Percentiles rank a stretch among this genome's conserved stretches.
These are phyloP conservation scores for Blechomonas ayalai DNA, from an alignment of 208 protist species.

Conservation along the genomic window DNA sequence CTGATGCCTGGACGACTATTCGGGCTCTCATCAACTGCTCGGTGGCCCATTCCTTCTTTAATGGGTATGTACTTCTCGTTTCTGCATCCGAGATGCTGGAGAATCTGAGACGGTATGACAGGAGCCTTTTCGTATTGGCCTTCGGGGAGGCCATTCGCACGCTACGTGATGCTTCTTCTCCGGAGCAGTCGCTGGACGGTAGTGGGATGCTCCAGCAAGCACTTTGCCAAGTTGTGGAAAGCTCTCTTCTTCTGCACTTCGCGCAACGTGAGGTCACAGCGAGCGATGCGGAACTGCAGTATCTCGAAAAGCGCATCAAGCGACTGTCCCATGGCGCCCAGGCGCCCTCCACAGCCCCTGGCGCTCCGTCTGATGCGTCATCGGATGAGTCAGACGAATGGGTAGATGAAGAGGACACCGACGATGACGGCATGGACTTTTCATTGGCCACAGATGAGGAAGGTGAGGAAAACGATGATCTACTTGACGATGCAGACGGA, in stretches of 20 bases:
- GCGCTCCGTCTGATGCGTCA: no score
- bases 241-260: conserved; percentile 30
- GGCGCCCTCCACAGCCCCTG: no score
- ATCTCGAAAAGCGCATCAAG: conserved; percentile 4
- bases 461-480: neutral
- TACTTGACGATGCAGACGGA: neutral
- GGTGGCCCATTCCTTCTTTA: conserved; percentile 27
- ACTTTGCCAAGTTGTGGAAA: conserved; percentile 34
- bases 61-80: conserved; percentile 47
- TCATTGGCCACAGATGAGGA: neutral
- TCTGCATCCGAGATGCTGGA: conserved; percentile 10
- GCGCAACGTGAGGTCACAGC: conserved; percentile 22
- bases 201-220: conserved; percentile 28
- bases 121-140: conserved; percentile 50
- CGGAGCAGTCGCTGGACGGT: conserved; percentile 2
- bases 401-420: conserved; percentile 28
- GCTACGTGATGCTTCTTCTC: conserved; percentile 2
- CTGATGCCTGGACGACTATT: conserved; percentile 25
- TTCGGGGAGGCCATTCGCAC: conserved; percentile 17
- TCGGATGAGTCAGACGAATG: conserved; percentile 25
- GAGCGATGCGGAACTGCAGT: conserved; percentile 18
- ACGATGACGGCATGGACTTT: conserved; percentile 6
- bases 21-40: conserved; percentile 21
- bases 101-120: conserved; percentile 63
- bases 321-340: no score